Base-by-base conservation (phyloP, 1,139 yeast species). In the Yamadazyma sp. region DNA sequence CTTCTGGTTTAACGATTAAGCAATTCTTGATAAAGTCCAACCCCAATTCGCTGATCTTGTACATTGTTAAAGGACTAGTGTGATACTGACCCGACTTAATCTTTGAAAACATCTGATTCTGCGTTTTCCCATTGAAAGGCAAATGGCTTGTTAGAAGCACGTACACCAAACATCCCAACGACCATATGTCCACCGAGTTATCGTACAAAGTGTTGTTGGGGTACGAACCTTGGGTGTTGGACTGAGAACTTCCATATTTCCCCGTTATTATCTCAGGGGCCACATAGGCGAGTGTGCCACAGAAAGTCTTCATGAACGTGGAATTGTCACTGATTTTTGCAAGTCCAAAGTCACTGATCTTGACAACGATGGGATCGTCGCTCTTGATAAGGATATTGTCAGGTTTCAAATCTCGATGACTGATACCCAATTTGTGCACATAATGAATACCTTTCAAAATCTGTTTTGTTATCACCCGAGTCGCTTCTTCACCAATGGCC, bases 241-340 rank as follows among this genome's bases (percentile, higher is more conserved):
- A 20, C 36, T 23, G 34, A 36, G 61, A 63, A 44, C 61, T 54
- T 40, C 73, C 80, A 50, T 69, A 73, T 53, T 82, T 81, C 1
- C 92, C 92, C 3, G 84, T 79, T 35, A 92, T 79, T 5, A 92
- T 89, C 61, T 92, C 98, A 0, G 98, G 98, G 0, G 98, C 98
- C 36, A 88, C 84, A 50, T 88, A 88, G 1, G 95, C 95, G 45
- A 87, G 62, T 0, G 96, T 88, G 2, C 96, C 96, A 61, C 96
- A 88, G 52, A 88, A 88, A 0, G 96, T 87, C 54, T 84, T 86
- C 80, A 88, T 79, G 45, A 84, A 81, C 0, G 94, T 79, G 14
- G 87, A 83, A 41, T 82, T 81, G 43, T 81, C 87, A 47, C 87
- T 79, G 33, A 86, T 79, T 59, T 87, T 88, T 2, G 96, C 96